These are phyloP conservation scores for Zasmidium angulare DNA, from an alignment of 2,329 filamentous ascomycete genomes.

Conservation along the genomic window DNA sequence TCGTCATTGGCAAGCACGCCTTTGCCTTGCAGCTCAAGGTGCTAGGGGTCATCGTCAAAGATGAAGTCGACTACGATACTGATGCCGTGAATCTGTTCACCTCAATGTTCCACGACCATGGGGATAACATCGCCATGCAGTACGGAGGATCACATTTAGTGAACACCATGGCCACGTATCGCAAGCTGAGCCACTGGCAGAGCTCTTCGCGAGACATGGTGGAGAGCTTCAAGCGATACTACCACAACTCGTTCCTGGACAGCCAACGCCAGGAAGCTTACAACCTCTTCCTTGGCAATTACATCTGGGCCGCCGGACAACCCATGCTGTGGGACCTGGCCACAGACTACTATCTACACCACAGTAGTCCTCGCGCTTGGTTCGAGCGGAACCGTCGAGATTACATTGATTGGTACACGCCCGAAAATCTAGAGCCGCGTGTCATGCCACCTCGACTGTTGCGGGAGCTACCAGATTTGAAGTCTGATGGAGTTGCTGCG, in stretches of 20 bases:
- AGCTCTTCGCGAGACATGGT: constrained; percentile 98
- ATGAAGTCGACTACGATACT: constrained; percentile 85
- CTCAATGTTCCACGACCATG: constrained; percentile 95
- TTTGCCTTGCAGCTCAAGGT: constrained; percentile 90
- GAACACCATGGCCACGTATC: constrained; percentile 98
- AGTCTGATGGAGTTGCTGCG: constrained; percentile 47
- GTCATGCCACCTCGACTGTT: constrained; percentile 50
- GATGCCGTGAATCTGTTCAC: constrained; percentile 96
- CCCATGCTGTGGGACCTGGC: constrained; percentile 96
- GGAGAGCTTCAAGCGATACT: constrained; percentile 97
- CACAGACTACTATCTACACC: constrained; percentile 95
- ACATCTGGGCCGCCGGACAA: constrained; percentile 80
- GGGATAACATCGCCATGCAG: constrained; percentile 95
- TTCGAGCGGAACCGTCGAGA: constrained; percentile 60
- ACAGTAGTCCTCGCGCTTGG: constrained; percentile 76
- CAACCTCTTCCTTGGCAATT: constrained; percentile 95
- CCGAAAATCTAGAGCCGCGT: constrained; percentile 66
- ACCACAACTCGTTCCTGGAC: constrained; percentile 97
- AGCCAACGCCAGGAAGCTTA: constrained; percentile 98
- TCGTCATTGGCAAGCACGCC: constrained; percentile 93
- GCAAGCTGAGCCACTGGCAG: constrained; percentile 98
- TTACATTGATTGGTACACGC: constrained; percentile 89
- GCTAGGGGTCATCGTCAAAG: constrained; percentile 78
- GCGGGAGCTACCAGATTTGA: constrained; percentile 6
- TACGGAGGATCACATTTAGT: constrained; percentile 97